Conservation (phyloP, 768 basidiomycete genomes). For the Pulveroboletus sp. region DNA sequence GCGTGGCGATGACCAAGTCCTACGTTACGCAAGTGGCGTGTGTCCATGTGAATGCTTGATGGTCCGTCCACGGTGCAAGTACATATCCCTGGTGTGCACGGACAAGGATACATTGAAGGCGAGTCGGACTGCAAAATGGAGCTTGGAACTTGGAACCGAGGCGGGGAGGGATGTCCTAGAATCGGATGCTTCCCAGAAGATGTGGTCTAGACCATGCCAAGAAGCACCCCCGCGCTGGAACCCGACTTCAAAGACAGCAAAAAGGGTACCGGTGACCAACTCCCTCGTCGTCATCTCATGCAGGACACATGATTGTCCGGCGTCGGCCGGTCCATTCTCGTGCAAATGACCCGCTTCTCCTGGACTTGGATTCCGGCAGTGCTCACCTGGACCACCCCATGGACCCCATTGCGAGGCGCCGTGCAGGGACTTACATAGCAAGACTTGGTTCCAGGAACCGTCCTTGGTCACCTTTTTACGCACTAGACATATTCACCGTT, state of each 20-base stretch:
- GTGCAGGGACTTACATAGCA: not conserved
- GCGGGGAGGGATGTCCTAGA: not conserved
- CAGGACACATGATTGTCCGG: not conserved
- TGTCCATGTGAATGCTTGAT: not conserved
- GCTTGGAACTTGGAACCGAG: not conserved
- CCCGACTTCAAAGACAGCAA: not conserved
- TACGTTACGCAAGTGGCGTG: no score
- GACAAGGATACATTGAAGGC: not conserved
- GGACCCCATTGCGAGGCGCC: not conserved
- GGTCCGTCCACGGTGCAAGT: no score
- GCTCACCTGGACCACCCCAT: not conserved
- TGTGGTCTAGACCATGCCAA: no score
- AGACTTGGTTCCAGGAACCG: no score
- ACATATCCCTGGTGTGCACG: no score
- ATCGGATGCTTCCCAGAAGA: no score
- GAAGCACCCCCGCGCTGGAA: no score
- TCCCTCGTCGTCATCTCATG: not conserved
- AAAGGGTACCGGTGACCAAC: no score
- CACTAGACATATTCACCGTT: not conserved
- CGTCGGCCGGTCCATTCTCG: not conserved
- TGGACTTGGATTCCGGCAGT: not conserved
- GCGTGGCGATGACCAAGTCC: not conserved
- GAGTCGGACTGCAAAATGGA: not conserved
- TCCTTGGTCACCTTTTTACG: not conserved
- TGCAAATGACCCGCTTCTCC: no score